These are phyloP conservation scores for Gracilariopsis chorda DNA, from an alignment of 23 red algal genomes.

Conservation along the genomic window DNA sequence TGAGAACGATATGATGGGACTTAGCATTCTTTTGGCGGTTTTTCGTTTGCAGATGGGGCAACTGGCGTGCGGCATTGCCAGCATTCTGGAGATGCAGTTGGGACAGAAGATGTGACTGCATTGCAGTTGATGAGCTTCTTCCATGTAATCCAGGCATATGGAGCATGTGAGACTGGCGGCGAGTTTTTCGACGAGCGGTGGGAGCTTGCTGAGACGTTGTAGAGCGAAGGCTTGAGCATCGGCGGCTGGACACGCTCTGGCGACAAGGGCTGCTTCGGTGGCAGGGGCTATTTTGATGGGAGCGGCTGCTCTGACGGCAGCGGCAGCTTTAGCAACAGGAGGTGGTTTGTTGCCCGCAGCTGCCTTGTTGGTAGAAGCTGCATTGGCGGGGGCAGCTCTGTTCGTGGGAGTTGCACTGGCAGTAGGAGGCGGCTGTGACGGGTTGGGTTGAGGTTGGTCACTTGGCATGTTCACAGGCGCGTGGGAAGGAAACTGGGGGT, in stretches of 20 bases:
- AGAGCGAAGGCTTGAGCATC: neutral
- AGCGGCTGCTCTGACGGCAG: too few species aligned
- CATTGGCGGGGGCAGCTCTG: neutral
- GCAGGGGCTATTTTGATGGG: neutral
- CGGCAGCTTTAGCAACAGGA: neutral
- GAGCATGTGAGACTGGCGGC: conserved; percentile 10
- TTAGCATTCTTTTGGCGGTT: conserved; percentile 30
- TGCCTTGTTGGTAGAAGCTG: too few species aligned
- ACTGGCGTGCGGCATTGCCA: neutral
- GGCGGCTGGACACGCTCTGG: neutral
- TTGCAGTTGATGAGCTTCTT: conserved; percentile 29
- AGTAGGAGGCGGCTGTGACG: too few species aligned
- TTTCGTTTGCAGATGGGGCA: conserved; percentile 47
- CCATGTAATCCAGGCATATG: conserved; percentile 40
- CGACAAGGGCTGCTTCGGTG: too few species aligned
- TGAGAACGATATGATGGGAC: neutral
- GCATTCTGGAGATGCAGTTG: neutral
- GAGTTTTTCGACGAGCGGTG: conserved; percentile 19
- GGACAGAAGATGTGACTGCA: conserved; percentile 58
- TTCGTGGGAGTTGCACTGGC: neutral
- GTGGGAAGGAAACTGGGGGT: too few species aligned
- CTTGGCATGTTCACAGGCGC: too few species aligned
- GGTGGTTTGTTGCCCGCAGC: neutral
- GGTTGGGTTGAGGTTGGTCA: too few species aligned
- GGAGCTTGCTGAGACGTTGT: neutral